Percentiles rank a stretch among this genome's conserved stretches.
These are phyloP conservation scores for Corinectria fuckeliana DNA, from an alignment of 2,329 filamentous ascomycete genomes.

Conservation along the genomic window DNA sequence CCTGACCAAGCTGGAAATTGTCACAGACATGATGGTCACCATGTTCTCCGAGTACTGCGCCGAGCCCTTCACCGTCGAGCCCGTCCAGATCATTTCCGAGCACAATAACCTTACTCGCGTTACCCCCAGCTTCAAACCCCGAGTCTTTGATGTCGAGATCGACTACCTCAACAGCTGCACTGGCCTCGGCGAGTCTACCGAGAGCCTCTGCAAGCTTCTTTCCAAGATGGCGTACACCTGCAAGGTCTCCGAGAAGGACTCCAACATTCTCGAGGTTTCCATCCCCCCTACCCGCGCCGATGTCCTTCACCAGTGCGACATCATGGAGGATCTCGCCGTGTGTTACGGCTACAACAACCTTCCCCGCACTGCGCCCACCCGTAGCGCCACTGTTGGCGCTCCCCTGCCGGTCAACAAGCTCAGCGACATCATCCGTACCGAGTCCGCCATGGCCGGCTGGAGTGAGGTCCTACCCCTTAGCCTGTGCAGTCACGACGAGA, in stretches of 20 bases:
- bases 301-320: slow-evolving; percentile 93
- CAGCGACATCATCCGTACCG: slow-evolving; percentile 84
- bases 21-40: slow-evolving; percentile 91
- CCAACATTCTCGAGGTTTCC: slow-evolving; percentile 78
- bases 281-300: slow-evolving; percentile 92
- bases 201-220: slow-evolving; percentile 79
- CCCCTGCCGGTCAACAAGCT: slow-evolving; percentile 94
- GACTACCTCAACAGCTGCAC: slow-evolving; percentile 95
- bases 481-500: slow-evolving; percentile 97
- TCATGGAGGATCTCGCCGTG: slow-evolving; percentile 98
- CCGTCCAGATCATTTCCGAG: slow-evolving; percentile 87
- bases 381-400: slow-evolving; percentile 84
- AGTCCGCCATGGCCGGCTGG: slow-evolving; percentile 95
- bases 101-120: slow-evolving; percentile 86
- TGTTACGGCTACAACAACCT: slow-evolving; percentile 98
- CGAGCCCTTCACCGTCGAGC: slow-evolving; percentile 91
- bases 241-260: slow-evolving; percentile 71
- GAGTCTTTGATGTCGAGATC: slow-evolving; percentile 80
- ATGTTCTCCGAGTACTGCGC: slow-evolving; percentile 96
- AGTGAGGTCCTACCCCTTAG: slow-evolving; percentile 95
- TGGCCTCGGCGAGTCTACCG: slow-evolving; percentile 76
- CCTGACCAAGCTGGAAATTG: slow-evolving; percentile 94
- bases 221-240: slow-evolving; percentile 90
- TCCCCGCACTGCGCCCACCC: slow-evolving; percentile 84
- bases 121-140: slow-evolving; percentile 80